A percentile compares a stretch with the other conserved stretches of the same genome.
Conservation (phyloP, 176 grass and related monocot species). For the Oryza rufipogon region DNA sequence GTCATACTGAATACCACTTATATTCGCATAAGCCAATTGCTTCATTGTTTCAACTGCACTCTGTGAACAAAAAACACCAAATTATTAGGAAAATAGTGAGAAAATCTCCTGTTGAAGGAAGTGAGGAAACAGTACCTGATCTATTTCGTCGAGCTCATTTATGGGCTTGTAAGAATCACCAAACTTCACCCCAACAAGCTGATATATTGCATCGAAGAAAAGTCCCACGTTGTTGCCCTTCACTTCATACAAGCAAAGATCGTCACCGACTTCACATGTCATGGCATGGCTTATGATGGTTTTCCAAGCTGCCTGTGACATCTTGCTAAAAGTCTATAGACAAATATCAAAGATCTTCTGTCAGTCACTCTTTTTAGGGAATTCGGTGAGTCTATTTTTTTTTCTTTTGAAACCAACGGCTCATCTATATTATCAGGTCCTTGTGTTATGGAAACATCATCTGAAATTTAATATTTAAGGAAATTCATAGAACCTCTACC, state of each 20-base stretch:
- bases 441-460: neutral
- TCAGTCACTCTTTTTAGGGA: neutral
- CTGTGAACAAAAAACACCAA: constrained; percentile 37
- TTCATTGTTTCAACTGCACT: constrained; percentile 41
- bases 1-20: constrained; percentile 36
- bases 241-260: constrained; percentile 30
- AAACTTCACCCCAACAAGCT: constrained; percentile 60
- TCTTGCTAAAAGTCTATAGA: constrained; percentile 50
- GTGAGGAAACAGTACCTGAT: constrained; percentile 40
- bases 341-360: constrained; percentile 15
- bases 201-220: constrained; percentile 59
- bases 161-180: constrained; percentile 48
- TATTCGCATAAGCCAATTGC: constrained; percentile 47
- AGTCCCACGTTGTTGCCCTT: constrained; percentile 14
- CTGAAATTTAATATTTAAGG: neutral
- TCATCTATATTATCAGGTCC: neutral
- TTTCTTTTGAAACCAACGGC: no score
- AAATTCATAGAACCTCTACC: constrained; percentile 31
- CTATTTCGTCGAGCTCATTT: constrained; percentile 34
- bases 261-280: constrained; percentile 34
- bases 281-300: constrained; percentile 55
- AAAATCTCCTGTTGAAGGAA: neutral
- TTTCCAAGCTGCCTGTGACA: constrained; percentile 52
- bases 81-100: constrained; percentile 21
- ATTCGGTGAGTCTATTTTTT: no score